Evolutionary conservation across 495 filamentous ascomycete species (phyloP), one percentile per base, ranked within the genome.

Genomic region (Penicillium salamii): DNA sequence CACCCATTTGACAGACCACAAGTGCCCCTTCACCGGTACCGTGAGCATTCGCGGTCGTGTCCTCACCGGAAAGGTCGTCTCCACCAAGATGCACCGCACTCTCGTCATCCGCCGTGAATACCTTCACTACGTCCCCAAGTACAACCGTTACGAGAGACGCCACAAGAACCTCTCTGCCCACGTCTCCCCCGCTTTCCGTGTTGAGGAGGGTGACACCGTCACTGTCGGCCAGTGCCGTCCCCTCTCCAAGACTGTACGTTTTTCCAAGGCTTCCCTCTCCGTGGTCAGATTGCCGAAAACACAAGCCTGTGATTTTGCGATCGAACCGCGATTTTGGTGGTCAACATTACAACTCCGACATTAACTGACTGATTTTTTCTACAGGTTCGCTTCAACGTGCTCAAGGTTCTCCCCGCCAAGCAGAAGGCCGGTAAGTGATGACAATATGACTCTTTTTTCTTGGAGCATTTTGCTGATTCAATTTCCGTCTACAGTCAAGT

Each of bases 21-120:
- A 99, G 82, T 99, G 93, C 85, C 93, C 93, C 62, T 99, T 97
- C 85, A 95, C 90, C 58, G 95, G 95, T 70, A 78, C 89, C 68
- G 91, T 97, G 65, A 96, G 90, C 61, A 97, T 97, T 82, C 93
- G 93, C 79, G 93, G 93, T 71, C 91, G 93, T 91, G 97, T 99
- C 86, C 81, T 99, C 58, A 96, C 92, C 67, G 93, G 93, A 67
- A 95, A 89, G 70, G 93, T 99, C 64, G 88, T 97, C 70, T 96
- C 91, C 56, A 99, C 95, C 72, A 97, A 97, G 87, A 97, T 97
- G 91, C 91, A 97, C 87, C 86, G 91, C 71, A 98, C 93, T 63
- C 81, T 97, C 69, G 84, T 97, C 81, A 96, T 99, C 83, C 95
- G 93, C 74, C 90, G 93, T 75, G 95, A 99, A 82, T 99, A 97